Evolutionary conservation across 352 stramenopile species (phyloP).

Genomic region (Globisporangium sylvaticum): DNA sequence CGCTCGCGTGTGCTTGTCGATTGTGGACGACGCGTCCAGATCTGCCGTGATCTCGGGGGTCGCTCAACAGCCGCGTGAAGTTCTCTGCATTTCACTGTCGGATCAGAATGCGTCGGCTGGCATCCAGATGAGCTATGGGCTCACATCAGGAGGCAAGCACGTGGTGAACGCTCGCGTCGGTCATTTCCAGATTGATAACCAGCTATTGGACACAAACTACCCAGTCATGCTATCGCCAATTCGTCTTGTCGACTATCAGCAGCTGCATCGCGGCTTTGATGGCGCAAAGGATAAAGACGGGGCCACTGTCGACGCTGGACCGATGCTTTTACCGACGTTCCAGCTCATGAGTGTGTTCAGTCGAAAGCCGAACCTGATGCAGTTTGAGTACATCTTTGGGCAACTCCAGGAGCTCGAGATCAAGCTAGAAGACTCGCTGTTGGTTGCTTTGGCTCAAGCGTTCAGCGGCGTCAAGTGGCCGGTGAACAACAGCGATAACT

Average conservation of each 20-base stretch:
- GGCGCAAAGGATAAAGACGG: slow-evolving; percentile 16
- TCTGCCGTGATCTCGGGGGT: slow-evolving; percentile 25
- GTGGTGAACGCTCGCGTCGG: slow-evolving; percentile 74
- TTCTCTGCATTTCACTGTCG: slow-evolving; percentile 71
- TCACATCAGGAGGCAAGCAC: slow-evolving; percentile 65
- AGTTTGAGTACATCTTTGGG: slow-evolving; percentile 87
- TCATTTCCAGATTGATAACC: slow-evolving; percentile 84
- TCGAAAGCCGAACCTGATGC: slow-evolving; percentile 53
- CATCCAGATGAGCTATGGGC: slow-evolving; percentile 72
- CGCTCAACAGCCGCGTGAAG: slow-evolving; percentile 52
- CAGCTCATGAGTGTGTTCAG: slow-evolving; percentile 80
- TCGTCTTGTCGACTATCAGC: slow-evolving; percentile 55
- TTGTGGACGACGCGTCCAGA: slow-evolving; percentile 58
- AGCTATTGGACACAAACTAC: slow-evolving; percentile 83
- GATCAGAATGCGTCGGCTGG: slow-evolving; percentile 64
- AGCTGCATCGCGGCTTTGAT: slow-evolving; percentile 52
- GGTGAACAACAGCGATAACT: slow-evolving; percentile 15
- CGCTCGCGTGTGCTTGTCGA: slow-evolving; percentile 64
- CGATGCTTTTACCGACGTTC: slow-evolving; percentile 66
- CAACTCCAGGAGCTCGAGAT: slow-evolving; percentile 86
- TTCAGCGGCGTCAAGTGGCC: slow-evolving; percentile 75
- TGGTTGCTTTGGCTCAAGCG: slow-evolving; percentile 71
- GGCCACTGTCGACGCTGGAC: slow-evolving; percentile 11
- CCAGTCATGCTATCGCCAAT: slow-evolving; percentile 73
- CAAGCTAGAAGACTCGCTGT: slow-evolving; percentile 75